These are phyloP conservation scores for Lepiota venenata DNA, from an alignment of 768 basidiomycete genomes.

Conservation along the genomic window DNA sequence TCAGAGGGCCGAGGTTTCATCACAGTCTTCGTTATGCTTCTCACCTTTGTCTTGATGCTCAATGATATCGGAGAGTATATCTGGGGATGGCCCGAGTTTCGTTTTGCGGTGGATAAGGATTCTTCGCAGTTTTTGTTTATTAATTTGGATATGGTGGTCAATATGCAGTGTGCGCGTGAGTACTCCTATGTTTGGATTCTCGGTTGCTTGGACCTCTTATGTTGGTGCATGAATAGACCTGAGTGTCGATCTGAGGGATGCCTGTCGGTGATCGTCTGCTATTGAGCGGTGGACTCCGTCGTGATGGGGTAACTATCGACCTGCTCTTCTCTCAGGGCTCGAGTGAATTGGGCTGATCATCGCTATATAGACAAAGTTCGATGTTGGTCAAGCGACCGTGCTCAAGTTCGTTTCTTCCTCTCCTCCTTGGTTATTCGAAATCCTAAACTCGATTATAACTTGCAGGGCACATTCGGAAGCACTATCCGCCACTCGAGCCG, in stretches of 20 bases:
- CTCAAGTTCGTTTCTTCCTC: slow-evolving; percentile 45
- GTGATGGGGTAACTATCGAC: slow-evolving; percentile 69
- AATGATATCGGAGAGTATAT: slow-evolving; percentile 91
- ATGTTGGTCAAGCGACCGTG: slow-evolving; percentile 73
- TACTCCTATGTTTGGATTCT: slow-evolving; percentile 14
- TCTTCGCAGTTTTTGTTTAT: slow-evolving; percentile 65
- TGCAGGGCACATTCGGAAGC: slow-evolving; percentile 58
- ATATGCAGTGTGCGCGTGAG: slow-evolving; percentile 92
- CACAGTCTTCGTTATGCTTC: slow-evolving; percentile 63
- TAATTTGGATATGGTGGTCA: slow-evolving; percentile 90
- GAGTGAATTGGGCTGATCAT: not conserved
- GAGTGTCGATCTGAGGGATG: slow-evolving; percentile 87
- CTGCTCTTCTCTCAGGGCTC: not conserved
- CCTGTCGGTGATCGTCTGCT: slow-evolving; percentile 90
- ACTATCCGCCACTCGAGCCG: slow-evolving; percentile 66
- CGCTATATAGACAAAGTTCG: slow-evolving; percentile 62
- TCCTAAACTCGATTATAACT: slow-evolving; percentile 2
- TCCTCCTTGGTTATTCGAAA: too few species aligned
- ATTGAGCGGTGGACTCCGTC: slow-evolving; percentile 70
- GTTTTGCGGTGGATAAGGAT: slow-evolving; percentile 81
- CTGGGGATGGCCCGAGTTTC: slow-evolving; percentile 90
- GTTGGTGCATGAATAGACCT: slow-evolving; percentile 48
- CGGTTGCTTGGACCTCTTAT: not conserved
- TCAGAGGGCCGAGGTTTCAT: slow-evolving; percentile 80
- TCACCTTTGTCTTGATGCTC: slow-evolving; percentile 72